Base-by-base conservation (phyloP, 352 stramenopile species). In the Phytophthora megakarya region DNA sequence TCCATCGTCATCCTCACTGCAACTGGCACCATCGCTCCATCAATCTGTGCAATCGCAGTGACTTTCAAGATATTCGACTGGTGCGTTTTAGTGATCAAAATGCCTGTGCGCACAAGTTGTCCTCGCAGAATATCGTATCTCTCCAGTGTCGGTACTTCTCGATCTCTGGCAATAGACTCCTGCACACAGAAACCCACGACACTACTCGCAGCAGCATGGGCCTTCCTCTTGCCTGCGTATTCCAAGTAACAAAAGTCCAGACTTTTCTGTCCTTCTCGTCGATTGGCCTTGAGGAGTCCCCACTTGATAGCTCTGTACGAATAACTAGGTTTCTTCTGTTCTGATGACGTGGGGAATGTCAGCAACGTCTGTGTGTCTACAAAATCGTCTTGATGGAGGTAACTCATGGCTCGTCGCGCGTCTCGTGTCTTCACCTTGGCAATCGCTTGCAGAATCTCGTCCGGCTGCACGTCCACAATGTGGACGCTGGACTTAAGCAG, bases 151-250 rank as follows among this genome's bases (percentile, higher is more conserved):
- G 86, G 84, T 23, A 93, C 81, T 51, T 93, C 72, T 39, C 77
- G 72, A 15, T 89, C 80, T 25, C 70, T 67, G 8, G 75, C 52
- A 59, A 93, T 80, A 1, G 77, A 88, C 21, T 95, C 81, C 58
- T 95, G 86, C 7, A 95, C 64, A 42, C 81, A 92, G 61, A 92
- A 95, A 23, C 81, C 86, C 22, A 95, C 70, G 9, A 92, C 79
- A 12, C 61, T 78, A 30, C 63, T 84, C 35, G 70, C 73, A 1
- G 65, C 69, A 0, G 70, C 62, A 22, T 64, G 55, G 2, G 67
- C 53, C 37, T 82, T 83, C 49, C 73, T 78, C 53, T 79, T 88
- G 28, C 85, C 84, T 7, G 82, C 83, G 50, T 93, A 93, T 58
- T 93, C 84, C 38, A 95, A 45, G 39, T 87, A 90, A 50, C 81